These are phyloP conservation scores for Rhodotorula paludigena DNA, from an alignment of 768 basidiomycete species.

Conservation along the genomic window DNA sequence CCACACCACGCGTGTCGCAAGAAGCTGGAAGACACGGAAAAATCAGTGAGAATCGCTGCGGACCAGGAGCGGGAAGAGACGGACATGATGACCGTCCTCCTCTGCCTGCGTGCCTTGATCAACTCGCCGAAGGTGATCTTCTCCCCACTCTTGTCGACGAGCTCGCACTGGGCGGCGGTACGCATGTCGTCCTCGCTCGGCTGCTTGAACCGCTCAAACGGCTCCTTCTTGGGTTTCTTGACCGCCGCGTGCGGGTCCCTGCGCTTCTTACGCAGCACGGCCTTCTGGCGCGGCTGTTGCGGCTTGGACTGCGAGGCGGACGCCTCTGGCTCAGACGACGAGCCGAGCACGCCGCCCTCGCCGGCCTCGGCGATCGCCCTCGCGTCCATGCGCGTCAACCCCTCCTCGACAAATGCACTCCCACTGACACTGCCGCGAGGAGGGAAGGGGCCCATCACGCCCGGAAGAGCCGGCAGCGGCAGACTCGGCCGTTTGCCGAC, in stretches of 20 bases:
- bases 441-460: neutral
- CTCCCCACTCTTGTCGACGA: slow-evolving; percentile 16
- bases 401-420: neutral
- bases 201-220: slow-evolving; percentile 29
- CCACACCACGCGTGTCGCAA: slow-evolving; percentile 27
- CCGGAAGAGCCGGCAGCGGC: neutral
- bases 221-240: neutral
- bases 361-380: neutral
- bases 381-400: neutral
- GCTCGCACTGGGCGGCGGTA: slow-evolving; percentile 11
- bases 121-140: slow-evolving; percentile 19
- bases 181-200: slow-evolving; percentile 12
- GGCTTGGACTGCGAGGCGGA: neutral
- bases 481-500: slow-evolving; percentile 4
- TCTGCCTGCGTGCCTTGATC: slow-evolving; percentile 1
- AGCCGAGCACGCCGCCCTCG: neutral
- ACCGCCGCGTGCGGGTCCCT: no score
- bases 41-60: no score
- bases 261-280: neutral
- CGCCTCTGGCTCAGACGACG: neutral
- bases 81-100: slow-evolving; percentile 27
- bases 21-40: no score
- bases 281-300: neutral
- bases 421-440: neutral
- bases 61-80: neutral